Base-by-base conservation (phyloP, 176 grass and related monocot species). In the Triticum timopheevii region DNA sequence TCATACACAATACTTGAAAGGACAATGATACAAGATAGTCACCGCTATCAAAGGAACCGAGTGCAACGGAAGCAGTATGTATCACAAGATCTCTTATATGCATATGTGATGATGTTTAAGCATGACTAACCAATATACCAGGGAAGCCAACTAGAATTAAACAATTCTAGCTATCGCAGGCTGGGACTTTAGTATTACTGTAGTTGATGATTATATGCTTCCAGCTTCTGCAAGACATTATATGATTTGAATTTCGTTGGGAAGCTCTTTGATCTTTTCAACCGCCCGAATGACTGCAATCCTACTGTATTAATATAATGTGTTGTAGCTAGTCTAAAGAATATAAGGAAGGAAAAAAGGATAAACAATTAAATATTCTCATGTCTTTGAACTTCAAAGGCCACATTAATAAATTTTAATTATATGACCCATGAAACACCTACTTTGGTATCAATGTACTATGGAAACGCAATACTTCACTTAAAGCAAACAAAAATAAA, bases 1-100 rank as follows among this genome's bases (percentile, higher is more conserved):
- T 73, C 39, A 73, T 73, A 47, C 12, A 73, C 35, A 66, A 82
- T 56, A 76, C 45, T n/a, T 22, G 12, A 82, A 44, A 83, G 42
- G 68, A 39, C 25, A 34, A 72, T 56, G 23, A 82, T 83, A 73
- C 7, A 73, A 83, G 19, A 10, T 64, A 86, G 13, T 42, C 12
- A 25, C 23, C 42, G 71, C 10, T 61, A 77, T 39, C 24, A 35
- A 80, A 79, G 65, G 79, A 86, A 27, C 84, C 8, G 2, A 59
- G 35, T 63, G 10, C 42, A 89, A 81, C 7, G 5, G 49, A 45
- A 45, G 44, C 75, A 74, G 19, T 39, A 66, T 77, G 7, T 61
- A 56, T 47, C 83, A 83, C 16, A 79, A 42, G 13, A 44, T 65
- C 65, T 79, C 33, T 45, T 83, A 45, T 16, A 83, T 54, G 19